Base-by-base conservation (phyloP, 345 rosid species). In the Lepidium africanum region DNA sequence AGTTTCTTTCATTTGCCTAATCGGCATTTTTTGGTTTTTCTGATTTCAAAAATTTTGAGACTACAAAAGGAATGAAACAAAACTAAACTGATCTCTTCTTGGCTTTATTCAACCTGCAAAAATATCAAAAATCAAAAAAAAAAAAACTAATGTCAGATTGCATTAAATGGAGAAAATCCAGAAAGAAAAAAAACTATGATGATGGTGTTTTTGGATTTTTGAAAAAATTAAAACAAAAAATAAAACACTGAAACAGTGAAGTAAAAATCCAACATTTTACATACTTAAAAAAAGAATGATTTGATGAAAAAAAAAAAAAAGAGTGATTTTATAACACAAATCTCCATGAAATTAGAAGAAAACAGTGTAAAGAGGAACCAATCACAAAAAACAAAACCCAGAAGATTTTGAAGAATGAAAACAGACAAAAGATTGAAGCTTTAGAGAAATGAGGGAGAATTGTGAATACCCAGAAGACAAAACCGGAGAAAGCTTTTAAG, bases 1-100 rank as follows among this genome's bases (percentile, higher is more conserved):
- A 77, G 74, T 78, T 59, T 94, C 97, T 79, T 87, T 91, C 93
- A 91, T 86, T 70, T 80, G 93, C 86, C 96, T 82, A 70, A 81
- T 77, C 72, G 97, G 97, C 99, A 89, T 87, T 68, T 42, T 59
- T 64, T 38, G 7, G n/a, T 3, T 7, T 33, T 5, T 10, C 17
- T 19, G 60, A 59, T 45, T 43, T 63, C n/a, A 54, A 50, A 67
- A n/a, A 30, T 46, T 59, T 13, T 51, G 2, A 17, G 59, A 27
- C 73, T 62, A 75, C 70, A 69, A 69, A 68, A 68, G 36, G 74
- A 69, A 75, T 68, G 78, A 75, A 56, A 48, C 52, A 3, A 48
- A 37, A 33, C 15, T 12, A 62, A 74, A 75, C 70, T 62, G 65
- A 62, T 69, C 40, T 10, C 57, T 62, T 67, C 68, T 62, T 75